These are phyloP conservation scores for Immersiella caudata DNA, from an alignment of 495 filamentous ascomycete genomes.

Conservation along the genomic window DNA sequence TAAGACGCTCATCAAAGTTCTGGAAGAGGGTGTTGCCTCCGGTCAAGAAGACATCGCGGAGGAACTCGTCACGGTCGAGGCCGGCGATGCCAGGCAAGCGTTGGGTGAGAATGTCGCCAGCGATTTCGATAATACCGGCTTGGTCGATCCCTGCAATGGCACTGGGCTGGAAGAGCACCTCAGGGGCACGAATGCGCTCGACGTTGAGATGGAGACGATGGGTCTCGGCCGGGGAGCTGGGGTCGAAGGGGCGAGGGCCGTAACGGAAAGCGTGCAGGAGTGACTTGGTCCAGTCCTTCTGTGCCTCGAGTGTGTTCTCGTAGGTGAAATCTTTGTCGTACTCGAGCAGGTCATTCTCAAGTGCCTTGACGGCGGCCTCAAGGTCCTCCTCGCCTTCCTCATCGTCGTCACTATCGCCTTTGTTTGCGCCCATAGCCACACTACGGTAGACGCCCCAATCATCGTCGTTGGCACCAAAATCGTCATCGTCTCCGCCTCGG, in stretches of 20 bases:
- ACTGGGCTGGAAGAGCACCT: slow-evolving; percentile 92
- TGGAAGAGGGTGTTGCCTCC: slow-evolving; percentile 89
- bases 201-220: slow-evolving; percentile 95
- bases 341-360: slow-evolving; percentile 82
- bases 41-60: slow-evolving; percentile 89
- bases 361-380: slow-evolving; percentile 63
- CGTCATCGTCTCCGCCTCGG: slow-evolving; percentile 77
- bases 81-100: slow-evolving; percentile 61
- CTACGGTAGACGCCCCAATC: slow-evolving; percentile 96
- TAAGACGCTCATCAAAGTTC: slow-evolving; percentile 82
- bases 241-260: slow-evolving; percentile 83
- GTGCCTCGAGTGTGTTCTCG: slow-evolving; percentile 85
- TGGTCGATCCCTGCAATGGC: slow-evolving; percentile 92
- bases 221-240: slow-evolving; percentile 74
- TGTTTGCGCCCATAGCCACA: slow-evolving; percentile 73
- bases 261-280: slow-evolving; percentile 86
- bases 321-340: slow-evolving; percentile 89
- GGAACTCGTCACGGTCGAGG: slow-evolving; percentile 61
- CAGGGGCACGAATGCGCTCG: slow-evolving; percentile 93
- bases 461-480: slow-evolving; percentile 94
- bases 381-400: slow-evolving; percentile 91
- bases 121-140: slow-evolving; percentile 88
- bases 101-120: slow-evolving; percentile 79
- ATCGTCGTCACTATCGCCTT: slow-evolving; percentile 66
- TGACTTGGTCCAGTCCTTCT: slow-evolving; percentile 90